Conservation (phyloP, 2,329 filamentous ascomycete genomes). For the Stromatinia cepivora region DNA sequence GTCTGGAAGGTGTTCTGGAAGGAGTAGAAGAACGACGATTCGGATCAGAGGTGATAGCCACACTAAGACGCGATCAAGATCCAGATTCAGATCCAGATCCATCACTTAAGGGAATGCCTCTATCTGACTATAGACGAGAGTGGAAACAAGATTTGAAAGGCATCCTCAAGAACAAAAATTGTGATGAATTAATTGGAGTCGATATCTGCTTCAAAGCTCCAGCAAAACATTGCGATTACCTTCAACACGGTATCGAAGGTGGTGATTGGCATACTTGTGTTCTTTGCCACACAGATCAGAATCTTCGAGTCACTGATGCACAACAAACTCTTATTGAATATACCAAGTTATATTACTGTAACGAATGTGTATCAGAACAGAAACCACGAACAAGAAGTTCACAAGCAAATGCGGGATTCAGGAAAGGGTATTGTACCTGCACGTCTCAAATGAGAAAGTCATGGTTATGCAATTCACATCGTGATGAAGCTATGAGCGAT, state of each 20-base stretch:
- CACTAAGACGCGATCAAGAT: neutral
- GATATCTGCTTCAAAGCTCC: slow-evolving; percentile 14
- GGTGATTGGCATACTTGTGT: slow-evolving; percentile 5
- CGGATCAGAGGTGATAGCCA: neutral
- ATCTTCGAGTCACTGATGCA: neutral
- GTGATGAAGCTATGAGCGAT: neutral
- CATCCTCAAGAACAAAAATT: neutral
- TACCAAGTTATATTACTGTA: slow-evolving; percentile 9
- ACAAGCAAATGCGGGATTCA: rapidly evolving
- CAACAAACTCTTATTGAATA: neutral
- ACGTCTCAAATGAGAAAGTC: slow-evolving; percentile 8
- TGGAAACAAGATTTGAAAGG: slow-evolving; percentile 5
- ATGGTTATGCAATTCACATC: slow-evolving; percentile 14
- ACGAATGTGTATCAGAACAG: neutral
- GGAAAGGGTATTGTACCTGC: slow-evolving; percentile 11
- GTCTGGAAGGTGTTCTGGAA: neutral
- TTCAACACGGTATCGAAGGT: neutral
- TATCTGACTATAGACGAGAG: neutral
- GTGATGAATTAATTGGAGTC: neutral
- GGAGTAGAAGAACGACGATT: neutral
- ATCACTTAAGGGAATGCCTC: neutral
- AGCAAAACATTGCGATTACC: slow-evolving; percentile 8
- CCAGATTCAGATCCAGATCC: neutral
- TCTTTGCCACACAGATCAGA: neutral
- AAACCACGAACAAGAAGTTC: neutral